A percentile compares a stretch with the other conserved stretches of the same genome.
Evolutionary conservation across 345 rosid species (phyloP).

Genomic region (Syzygium jambos): DNA sequence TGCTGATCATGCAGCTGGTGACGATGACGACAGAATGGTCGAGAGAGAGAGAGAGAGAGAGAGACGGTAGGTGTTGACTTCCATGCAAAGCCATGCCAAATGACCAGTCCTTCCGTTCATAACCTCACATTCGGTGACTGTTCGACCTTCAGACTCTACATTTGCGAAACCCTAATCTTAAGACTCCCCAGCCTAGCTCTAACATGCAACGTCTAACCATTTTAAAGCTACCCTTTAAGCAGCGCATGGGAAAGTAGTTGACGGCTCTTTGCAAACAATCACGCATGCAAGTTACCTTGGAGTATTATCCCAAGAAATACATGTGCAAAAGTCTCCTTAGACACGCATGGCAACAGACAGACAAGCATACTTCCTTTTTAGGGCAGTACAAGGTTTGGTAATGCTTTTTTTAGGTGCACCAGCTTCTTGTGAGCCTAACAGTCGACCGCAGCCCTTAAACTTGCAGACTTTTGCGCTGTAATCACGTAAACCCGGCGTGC

Average conservation of each 20-base stretch:
- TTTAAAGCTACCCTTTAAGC: not conserved
- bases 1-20: not conserved
- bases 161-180: not conserved
- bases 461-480: not conserved
- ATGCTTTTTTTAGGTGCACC: not conserved
- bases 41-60: not conserved
- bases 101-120: slow-evolving; percentile 16
- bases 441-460: not conserved
- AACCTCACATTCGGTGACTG: slow-evolving; percentile 21
- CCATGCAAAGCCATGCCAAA: slow-evolving; percentile 26
- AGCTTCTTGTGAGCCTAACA: not conserved
- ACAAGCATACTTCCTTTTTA: not conserved
- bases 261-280: not conserved
- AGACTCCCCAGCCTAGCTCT: not conserved
- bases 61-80: slow-evolving; percentile 5
- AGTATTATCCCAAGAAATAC: not conserved
- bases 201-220: not conserved
- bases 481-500: not conserved
- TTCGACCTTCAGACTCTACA: slow-evolving; percentile 17
- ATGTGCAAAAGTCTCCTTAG: not conserved
- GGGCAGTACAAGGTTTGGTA: not conserved
- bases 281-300: not conserved
- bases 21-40: not conserved
- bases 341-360: not conserved
- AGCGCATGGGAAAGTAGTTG: not conserved